Evolutionary conservation across 202 grass and related monocot species (phyloP).

Genomic region (Setaria viridis): DNA sequence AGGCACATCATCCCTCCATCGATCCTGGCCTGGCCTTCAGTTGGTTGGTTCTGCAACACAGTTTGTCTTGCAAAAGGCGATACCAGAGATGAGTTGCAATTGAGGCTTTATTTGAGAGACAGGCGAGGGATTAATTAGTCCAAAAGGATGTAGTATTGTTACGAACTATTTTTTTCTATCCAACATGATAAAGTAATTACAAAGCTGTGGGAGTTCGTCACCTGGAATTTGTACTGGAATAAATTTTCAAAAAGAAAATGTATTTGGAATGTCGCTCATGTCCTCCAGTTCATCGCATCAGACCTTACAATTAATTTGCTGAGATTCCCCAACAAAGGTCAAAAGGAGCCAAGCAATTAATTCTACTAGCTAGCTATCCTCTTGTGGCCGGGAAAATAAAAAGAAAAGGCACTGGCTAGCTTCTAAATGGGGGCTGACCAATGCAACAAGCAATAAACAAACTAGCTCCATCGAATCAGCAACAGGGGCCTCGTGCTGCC

Average conservation of each 20-base stretch:
- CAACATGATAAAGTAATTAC: not conserved
- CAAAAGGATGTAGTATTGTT: no score
- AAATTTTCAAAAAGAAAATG: no score
- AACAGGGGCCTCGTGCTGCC: not conserved
- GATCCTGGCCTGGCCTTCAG: not conserved
- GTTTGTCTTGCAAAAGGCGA: conserved; percentile 32
- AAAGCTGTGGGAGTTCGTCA: not conserved
- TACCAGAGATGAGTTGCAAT: not conserved
- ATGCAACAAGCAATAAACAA: conserved; percentile 10
- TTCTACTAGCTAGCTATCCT: not conserved
- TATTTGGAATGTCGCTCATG: not conserved
- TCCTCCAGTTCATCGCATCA: not conserved
- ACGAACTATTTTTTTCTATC: no score
- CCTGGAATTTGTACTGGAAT: not conserved
- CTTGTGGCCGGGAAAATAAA: not conserved
- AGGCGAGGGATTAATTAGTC: not conserved
- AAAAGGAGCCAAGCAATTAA: conserved; percentile 1
- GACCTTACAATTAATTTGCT: not conserved
- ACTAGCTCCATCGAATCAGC: not conserved
- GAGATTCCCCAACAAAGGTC: not conserved
- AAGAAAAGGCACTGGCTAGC: not conserved
- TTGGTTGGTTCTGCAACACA: conserved; percentile 16
- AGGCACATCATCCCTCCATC: not conserved
- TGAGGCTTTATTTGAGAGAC: not conserved
- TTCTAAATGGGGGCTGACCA: not conserved